Evolutionary conservation across 768 basidiomycete species (phyloP).

Genomic region (Phylloporus scabripes): DNA sequence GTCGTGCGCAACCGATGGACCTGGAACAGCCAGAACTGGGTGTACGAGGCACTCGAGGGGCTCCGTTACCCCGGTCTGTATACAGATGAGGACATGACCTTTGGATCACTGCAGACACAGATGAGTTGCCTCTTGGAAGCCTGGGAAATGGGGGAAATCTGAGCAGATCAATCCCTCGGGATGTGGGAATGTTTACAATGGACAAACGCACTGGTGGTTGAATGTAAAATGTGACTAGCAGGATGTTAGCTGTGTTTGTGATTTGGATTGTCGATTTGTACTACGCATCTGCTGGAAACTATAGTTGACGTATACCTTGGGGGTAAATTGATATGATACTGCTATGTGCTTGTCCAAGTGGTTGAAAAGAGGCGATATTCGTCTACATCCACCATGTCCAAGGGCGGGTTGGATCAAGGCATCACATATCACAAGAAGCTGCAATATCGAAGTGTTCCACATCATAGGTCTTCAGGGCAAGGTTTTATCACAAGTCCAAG

Average conservation of each 20-base stretch:
- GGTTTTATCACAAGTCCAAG: too few species aligned
- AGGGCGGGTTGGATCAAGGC: too few species aligned
- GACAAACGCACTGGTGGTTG: not conserved
- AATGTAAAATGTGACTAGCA: not conserved
- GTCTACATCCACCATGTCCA: too few species aligned
- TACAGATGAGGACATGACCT: constrained; percentile 13
- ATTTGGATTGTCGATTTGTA: not conserved
- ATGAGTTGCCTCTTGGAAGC: constrained; percentile 26
- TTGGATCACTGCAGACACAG: constrained; percentile 17
- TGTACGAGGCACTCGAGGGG: constrained; percentile 16
- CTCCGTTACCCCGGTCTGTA: constrained; percentile 10
- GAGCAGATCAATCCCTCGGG: not conserved
- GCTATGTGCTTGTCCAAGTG: not conserved
- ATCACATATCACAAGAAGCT: too few species aligned
- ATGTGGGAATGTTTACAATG: not conserved
- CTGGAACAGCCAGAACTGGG: constrained; percentile 30
- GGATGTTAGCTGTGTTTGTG: not conserved
- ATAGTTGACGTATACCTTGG: too few species aligned
- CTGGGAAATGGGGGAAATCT: constrained; percentile 27
- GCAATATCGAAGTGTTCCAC: too few species aligned
- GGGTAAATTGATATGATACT: not conserved
- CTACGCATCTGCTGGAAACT: not conserved
- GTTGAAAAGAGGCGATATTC: too few species aligned
- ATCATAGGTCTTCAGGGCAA: too few species aligned
- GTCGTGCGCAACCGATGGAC: constrained; percentile 13